Conservation (phyloP, 2,329 filamentous ascomycete genomes). For the Apiospora arundinis region DNA sequence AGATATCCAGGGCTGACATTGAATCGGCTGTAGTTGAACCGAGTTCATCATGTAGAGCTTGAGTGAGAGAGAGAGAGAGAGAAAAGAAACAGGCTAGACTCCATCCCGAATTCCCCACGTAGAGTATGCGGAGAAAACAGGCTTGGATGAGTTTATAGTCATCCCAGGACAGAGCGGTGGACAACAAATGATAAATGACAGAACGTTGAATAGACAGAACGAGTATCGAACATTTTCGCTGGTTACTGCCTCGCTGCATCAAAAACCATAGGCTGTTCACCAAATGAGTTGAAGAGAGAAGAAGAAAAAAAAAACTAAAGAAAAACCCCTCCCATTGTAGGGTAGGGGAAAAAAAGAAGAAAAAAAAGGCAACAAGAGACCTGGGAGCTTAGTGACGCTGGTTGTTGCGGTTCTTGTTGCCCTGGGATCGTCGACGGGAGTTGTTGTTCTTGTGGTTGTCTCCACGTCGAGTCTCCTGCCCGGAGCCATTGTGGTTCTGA, state of each 20-base stretch:
- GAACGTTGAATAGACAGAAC: background rate
- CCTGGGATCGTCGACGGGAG: conserved; percentile 3
- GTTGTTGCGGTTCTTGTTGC: conserved; percentile 6
- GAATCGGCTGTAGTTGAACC: background rate
- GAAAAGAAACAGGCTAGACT: no score
- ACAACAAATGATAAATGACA: background rate
- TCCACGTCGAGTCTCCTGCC: background rate
- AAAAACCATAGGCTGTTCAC: background rate
- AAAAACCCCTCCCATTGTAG: background rate
- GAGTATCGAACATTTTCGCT: background rate
- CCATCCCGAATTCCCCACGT: background rate
- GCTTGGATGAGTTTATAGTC: background rate
- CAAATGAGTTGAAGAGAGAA: no score
- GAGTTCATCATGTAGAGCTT: no score
- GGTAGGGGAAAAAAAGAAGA: background rate
- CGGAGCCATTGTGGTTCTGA: background rate
- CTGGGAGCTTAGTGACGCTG: background rate
- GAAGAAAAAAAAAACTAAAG: background rate
- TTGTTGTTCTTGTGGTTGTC: background rate
- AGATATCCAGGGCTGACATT: background rate
- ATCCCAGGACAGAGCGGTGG: background rate
- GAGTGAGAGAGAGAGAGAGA: no score
- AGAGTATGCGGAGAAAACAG: background rate
- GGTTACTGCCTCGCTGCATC: background rate
- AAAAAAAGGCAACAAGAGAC: background rate